Evolutionary conservation across 345 rosid species (phyloP).

Genomic region (Populus ilicifolia): DNA sequence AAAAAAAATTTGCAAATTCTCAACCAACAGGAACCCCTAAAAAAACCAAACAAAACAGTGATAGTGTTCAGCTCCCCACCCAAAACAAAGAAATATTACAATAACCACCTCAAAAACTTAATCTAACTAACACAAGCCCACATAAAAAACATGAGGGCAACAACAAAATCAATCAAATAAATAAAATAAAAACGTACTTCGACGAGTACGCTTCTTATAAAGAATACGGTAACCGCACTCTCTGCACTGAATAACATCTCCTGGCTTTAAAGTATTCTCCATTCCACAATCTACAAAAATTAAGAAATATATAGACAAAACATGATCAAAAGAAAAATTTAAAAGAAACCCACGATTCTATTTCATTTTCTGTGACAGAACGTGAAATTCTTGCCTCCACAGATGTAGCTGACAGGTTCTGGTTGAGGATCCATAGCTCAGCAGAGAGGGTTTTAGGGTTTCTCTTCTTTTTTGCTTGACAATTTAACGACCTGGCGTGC

Average conservation of each 20-base stretch:
- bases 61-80: neutral
- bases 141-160: neutral
- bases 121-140: neutral
- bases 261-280: conserved; percentile 71
- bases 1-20: neutral
- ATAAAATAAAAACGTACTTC: conserved; percentile 37
- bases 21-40: neutral
- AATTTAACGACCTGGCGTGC: neutral
- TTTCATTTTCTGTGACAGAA: neutral
- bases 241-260: conserved; percentile 85
- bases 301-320: neutral
- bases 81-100: neutral
- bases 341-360: neutral
- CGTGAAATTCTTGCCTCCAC: conserved; percentile 48
- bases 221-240: conserved; percentile 94
- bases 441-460: neutral
- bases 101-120: neutral
- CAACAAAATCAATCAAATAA: neutral
- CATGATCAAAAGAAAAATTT: neutral
- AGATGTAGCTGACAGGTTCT: conserved; percentile 81
- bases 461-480: no score
- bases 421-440: conserved; percentile 72
- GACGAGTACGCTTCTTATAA: conserved; percentile 90
- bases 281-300: conserved; percentile 63
- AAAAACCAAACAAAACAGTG: neutral